phyloP scores from a whole-genome alignment of 2,329 filamentous ascomycete species.

The Fusarium miscanthi region DNA sequence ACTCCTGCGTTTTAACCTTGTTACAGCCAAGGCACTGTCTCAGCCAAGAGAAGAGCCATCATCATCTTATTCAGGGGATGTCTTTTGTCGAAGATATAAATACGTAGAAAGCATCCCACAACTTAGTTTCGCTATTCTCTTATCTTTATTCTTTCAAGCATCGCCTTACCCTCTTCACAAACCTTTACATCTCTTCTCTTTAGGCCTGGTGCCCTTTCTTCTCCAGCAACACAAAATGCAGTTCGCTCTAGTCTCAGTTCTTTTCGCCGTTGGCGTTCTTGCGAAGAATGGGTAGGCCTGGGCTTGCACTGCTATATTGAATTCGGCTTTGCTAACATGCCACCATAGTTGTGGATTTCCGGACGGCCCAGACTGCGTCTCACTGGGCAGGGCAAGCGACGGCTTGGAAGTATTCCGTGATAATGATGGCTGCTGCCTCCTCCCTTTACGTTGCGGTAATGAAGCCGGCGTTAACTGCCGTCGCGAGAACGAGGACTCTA shows the following conservation, averaged over 20 bases:
- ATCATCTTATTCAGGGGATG: no score
- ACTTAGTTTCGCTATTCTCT: neutral
- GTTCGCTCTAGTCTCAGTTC: neutral
- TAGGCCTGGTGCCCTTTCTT: neutral
- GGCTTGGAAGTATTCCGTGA: neutral
- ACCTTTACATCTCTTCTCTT: neutral
- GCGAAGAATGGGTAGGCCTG: neutral
- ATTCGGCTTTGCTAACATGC: neutral
- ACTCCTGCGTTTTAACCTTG: neutral
- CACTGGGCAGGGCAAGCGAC: neutral
- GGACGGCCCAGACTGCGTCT: neutral
- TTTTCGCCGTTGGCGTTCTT: neutral
- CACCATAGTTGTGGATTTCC: neutral
- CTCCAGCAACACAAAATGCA: neutral
- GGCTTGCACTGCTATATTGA: neutral
- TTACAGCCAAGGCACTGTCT: neutral
- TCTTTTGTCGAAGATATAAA: neutral
- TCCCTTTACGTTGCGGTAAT: neutral
- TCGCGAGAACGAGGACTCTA: neutral
- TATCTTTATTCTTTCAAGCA: neutral
- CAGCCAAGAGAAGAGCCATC: neutral
- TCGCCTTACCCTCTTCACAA: neutral
- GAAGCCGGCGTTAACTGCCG: neutral
- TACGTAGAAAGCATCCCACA: neutral
- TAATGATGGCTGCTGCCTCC: neutral